A percentile compares a stretch with the other conserved stretches of the same genome.
Conservation (phyloP, 1,284 basidiomycete genomes). For the Schizopora paradoxa region DNA sequence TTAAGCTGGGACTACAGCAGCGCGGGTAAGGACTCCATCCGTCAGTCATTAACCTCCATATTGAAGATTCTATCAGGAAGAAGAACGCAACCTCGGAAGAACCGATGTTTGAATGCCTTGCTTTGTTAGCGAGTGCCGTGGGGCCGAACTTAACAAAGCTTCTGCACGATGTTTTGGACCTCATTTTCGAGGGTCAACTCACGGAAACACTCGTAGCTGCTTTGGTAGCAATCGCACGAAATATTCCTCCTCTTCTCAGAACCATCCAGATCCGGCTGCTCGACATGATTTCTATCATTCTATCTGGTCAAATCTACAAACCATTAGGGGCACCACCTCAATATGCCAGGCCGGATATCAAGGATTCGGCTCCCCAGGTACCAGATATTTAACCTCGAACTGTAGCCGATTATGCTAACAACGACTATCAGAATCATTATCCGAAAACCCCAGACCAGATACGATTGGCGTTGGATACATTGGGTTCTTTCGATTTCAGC, state of each 20-base stretch:
- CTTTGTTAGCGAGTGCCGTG: constrained; percentile 93
- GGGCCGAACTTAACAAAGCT: constrained; percentile 95
- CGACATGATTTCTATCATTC: constrained; percentile 74
- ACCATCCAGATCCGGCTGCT: constrained; percentile 93
- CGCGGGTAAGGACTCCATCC: constrained; percentile 52
- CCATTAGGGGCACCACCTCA: constrained; percentile 76
- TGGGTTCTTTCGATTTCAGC: constrained; percentile 93
- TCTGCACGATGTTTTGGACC: constrained; percentile 92
- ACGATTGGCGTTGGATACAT: constrained; percentile 81
- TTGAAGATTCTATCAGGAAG: constrained; percentile 46
- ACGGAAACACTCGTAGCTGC: constrained; percentile 88
- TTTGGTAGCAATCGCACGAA: constrained; percentile 79
- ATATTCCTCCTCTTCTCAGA: constrained; percentile 87
- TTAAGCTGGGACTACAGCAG: constrained; percentile 84
- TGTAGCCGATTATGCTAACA: constrained; percentile 10
- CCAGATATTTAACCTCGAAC: constrained; percentile 15
- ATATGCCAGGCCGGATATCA: constrained; percentile 48
- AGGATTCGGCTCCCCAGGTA: constrained; percentile 61
- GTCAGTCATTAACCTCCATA: constrained; percentile 12
- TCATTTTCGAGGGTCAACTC: constrained; percentile 95
- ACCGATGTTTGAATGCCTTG: constrained; percentile 96
- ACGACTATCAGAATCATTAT: constrained; percentile 32
- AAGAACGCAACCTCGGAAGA: constrained; percentile 94
- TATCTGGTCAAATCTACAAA: constrained; percentile 82
- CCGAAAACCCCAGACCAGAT: constrained; percentile 73